Percentiles rank a stretch among this genome's conserved stretches.
Conservation (phyloP, 2,329 filamentous ascomycete genomes). For the Didymella pinodella region DNA sequence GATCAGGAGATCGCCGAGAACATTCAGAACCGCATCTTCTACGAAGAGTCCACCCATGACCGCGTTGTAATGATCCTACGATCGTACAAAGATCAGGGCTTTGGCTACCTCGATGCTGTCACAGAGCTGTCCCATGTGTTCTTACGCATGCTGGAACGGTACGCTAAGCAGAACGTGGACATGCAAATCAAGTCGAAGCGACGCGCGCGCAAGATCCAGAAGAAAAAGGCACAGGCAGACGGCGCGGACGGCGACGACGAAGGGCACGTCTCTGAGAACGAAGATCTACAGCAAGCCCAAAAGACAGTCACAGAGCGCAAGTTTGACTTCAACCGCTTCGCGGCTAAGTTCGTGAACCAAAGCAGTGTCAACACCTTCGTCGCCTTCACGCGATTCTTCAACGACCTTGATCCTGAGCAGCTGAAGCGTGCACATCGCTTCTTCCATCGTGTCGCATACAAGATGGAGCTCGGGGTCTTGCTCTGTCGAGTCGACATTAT, state of each 20-base stretch:
- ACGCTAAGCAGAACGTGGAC: constrained; percentile 93
- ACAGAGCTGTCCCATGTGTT: constrained; percentile 94
- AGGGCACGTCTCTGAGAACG: constrained; percentile 62
- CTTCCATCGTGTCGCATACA: constrained; percentile 93
- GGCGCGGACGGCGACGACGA: constrained; percentile 62
- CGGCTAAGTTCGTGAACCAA: constrained; percentile 81
- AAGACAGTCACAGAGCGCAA: constrained; percentile 81
- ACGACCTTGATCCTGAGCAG: constrained; percentile 79
- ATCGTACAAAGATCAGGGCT: constrained; percentile 91
- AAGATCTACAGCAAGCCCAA: constrained; percentile 77
- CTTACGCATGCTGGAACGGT: constrained; percentile 86
- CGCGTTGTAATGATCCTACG: constrained; percentile 79
- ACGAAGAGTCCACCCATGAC: constrained; percentile 94
- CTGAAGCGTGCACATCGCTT: constrained; percentile 92
- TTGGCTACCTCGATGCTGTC: constrained; percentile 89
- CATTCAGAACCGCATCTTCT: constrained; percentile 95
- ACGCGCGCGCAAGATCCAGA: constrained; percentile 75
- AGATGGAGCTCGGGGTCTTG: constrained; percentile 88
- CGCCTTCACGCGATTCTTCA: constrained; percentile 78
- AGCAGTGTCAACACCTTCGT: constrained; percentile 89
- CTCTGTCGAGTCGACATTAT: constrained; percentile 92
- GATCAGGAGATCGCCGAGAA: constrained; percentile 98
- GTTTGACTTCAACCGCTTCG: constrained; percentile 90
- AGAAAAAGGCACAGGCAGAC: constrained; percentile 60
- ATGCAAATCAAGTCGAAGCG: constrained; percentile 88